Evolutionary conservation across 2,329 filamentous ascomycete species (phyloP), one percentile per base, ranked within the genome.

Genomic region (Talaromyces marneffei): DNA sequence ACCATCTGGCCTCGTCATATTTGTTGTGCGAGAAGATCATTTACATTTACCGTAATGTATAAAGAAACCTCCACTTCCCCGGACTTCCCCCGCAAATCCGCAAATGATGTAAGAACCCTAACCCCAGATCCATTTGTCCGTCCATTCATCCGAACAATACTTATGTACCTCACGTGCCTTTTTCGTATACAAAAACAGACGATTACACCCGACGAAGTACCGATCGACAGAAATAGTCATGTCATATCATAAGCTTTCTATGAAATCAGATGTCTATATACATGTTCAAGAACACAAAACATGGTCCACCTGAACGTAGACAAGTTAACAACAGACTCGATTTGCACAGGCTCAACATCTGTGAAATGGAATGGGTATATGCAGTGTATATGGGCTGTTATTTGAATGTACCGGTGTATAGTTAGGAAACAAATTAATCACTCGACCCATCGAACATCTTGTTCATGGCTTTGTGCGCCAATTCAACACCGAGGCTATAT

Each of bases 391-490:
- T 29, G 33, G 31, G 31, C 16, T 25, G 25, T 53, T 16, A n/a
- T 4, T 50, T 14, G 4, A 16, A 20, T 53, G 27, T 35, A 35
- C n/a, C 10, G 14, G 20, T n/a, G 20, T 40, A 39, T 12, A 14
- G 5, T 3, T 39, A 40, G 9, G 7, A 55, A 16, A 12, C 3
- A 35, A 6, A 37, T 54, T 23, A 55, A 46, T 56, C 39, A 35
- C 42, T 40, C 31, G 33, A 40, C 40, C 46, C 55, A 57, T 54
- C 75, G 61, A 81, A 80, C 2, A 79, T 56, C 66, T 74, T 78
- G 64, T 75, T 78, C 78, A 82, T 80, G 55, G 76, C 75, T 67
- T 80, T 78, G 68, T 81, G 79, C 6, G 79, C 79, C 48, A 82
- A 68, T 62, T 82, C 79, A 16, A 82, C 79, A 62, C 79, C 79